Percentiles rank a stretch among this genome's conserved stretches.
Evolutionary conservation across 2,329 filamentous ascomycete genomes (phyloP).

Genomic region (Trichothecium sympodiale): DNA sequence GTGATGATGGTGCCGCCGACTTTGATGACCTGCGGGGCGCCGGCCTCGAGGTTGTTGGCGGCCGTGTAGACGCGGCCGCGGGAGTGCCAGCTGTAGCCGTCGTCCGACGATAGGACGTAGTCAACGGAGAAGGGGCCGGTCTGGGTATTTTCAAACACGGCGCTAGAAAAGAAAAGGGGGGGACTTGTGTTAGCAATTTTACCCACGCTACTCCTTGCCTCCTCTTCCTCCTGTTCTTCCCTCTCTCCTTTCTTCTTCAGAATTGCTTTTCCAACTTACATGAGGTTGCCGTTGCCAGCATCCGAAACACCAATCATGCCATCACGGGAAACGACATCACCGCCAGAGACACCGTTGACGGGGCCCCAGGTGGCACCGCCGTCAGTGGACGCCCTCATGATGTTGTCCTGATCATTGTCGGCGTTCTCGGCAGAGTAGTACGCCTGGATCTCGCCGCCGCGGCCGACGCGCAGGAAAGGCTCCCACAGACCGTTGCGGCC

Average conservation of each 20-base stretch:
- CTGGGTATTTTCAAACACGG: slow-evolving; percentile 30
- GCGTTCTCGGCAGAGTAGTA: slow-evolving; percentile 32
- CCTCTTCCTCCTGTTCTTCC: too few species aligned
- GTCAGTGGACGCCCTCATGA: slow-evolving; percentile 26
- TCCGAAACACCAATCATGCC: slow-evolving; percentile 33
- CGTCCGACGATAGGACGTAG: slow-evolving; percentile 25
- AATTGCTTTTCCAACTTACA: too few species aligned
- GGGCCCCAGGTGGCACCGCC: slow-evolving; percentile 25
- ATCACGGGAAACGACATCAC: slow-evolving; percentile 21
- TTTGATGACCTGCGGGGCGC: slow-evolving; percentile 29
- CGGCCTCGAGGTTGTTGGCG: slow-evolving; percentile 6
- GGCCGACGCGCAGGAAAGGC: slow-evolving; percentile 28
- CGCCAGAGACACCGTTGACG: slow-evolving; percentile 22
- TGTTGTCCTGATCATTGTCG: slow-evolving; percentile 26
- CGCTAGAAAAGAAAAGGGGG: slow-evolving; percentile 7
- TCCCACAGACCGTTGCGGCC: slow-evolving; percentile 29
- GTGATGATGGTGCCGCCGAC: slow-evolving; percentile 29
- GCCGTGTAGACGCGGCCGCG: slow-evolving; percentile 25
- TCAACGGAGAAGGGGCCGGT: slow-evolving; percentile 21
- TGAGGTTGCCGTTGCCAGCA: slow-evolving; percentile 17
- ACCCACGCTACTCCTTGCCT: too few species aligned
- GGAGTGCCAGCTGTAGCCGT: slow-evolving; percentile 28
- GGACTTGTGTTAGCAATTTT: background rate
- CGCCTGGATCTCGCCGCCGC: slow-evolving; percentile 26
- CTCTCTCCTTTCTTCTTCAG: too few species aligned